These are phyloP conservation scores for Nymphaea thermarum DNA, from an alignment of 164 flowering plant species.

Conservation along the genomic window DNA sequence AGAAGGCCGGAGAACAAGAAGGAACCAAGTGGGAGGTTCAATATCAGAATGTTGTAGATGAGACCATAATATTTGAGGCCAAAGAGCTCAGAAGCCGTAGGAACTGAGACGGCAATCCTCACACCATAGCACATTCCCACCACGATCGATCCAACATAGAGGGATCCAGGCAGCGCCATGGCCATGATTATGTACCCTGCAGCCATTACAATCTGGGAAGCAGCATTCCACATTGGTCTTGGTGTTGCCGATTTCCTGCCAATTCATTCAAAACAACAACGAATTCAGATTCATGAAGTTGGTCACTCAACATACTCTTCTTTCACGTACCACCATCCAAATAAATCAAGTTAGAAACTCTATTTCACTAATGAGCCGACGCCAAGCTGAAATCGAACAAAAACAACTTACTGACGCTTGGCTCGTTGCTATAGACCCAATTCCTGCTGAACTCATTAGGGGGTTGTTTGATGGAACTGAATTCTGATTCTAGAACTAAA, in stretches of 20 bases:
- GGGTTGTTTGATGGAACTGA: no score
- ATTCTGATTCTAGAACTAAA: no score
- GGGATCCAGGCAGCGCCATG: constrained; percentile 68
- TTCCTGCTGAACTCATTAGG: no score
- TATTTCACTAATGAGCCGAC: no score
- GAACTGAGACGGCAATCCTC: constrained; percentile 75
- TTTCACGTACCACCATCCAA: no score
- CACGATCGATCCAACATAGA: constrained; percentile 63
- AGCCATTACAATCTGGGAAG: constrained; percentile 76
- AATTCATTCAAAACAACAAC: background rate
- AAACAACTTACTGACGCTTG: no score
- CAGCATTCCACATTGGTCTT: constrained; percentile 86
- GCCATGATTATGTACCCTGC: constrained; percentile 70
- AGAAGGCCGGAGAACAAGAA: constrained; percentile 90
- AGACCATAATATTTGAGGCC: constrained; percentile 89
- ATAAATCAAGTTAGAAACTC: no score
- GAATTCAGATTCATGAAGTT: no score
- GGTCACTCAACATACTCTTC: no score
- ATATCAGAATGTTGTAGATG: constrained; percentile 70
- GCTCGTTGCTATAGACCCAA: no score
- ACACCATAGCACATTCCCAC: constrained; percentile 85
- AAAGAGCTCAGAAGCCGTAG: constrained; percentile 79
- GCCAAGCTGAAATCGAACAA: no score
- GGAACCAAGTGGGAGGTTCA: constrained; percentile 85
- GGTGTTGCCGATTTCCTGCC: constrained; percentile 73